Percentiles rank a stretch among this genome's conserved stretches.
Conservation (phyloP, 805 yeast species). For the Candida loeiensis region DNA sequence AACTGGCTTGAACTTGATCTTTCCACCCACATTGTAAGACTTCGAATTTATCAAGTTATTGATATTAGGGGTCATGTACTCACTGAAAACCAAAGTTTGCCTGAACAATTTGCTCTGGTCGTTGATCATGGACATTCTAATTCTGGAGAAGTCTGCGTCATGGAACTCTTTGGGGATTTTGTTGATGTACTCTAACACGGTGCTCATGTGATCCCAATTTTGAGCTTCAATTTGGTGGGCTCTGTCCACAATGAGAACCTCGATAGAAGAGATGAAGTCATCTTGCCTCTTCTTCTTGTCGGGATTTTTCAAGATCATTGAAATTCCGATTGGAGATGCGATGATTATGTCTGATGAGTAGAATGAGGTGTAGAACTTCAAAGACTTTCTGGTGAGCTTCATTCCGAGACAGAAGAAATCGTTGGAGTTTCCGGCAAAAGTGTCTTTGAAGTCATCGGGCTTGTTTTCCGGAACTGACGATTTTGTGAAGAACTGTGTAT, state of each 20-base stretch:
- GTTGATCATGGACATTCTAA: slow-evolving; percentile 89
- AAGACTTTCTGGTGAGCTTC: slow-evolving; percentile 82
- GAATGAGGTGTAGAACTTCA: slow-evolving; percentile 80
- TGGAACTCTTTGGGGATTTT: slow-evolving; percentile 70
- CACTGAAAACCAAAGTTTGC: slow-evolving; percentile 76
- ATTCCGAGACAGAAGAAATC: slow-evolving; percentile 91
- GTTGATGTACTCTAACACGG: slow-evolving; percentile 65
- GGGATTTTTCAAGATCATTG: slow-evolving; percentile 65
- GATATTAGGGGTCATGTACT: slow-evolving; percentile 75
- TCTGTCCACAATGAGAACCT: slow-evolving; percentile 74
- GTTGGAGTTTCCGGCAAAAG: slow-evolving; percentile 84
- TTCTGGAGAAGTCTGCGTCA: slow-evolving; percentile 86
- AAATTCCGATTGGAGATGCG: slow-evolving; percentile 88
- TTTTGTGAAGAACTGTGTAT: slow-evolving; percentile 59
- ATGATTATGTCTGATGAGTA: slow-evolving; percentile 81
- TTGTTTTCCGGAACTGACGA: slow-evolving; percentile 50
- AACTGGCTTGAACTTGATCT: slow-evolving; percentile 50
- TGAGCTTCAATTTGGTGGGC: slow-evolving; percentile 87
- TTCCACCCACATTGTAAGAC: slow-evolving; percentile 57
- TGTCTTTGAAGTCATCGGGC: slow-evolving; percentile 77
- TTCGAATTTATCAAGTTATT: slow-evolving; percentile 52
- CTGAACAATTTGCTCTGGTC: slow-evolving; percentile 70
- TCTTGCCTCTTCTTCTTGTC: slow-evolving; percentile 56
- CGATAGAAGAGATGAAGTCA: slow-evolving; percentile 88
- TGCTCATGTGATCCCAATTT: slow-evolving; percentile 80